Base-by-base conservation (phyloP, 805 yeast species). In the Metschnikowia picachoensis region DNA sequence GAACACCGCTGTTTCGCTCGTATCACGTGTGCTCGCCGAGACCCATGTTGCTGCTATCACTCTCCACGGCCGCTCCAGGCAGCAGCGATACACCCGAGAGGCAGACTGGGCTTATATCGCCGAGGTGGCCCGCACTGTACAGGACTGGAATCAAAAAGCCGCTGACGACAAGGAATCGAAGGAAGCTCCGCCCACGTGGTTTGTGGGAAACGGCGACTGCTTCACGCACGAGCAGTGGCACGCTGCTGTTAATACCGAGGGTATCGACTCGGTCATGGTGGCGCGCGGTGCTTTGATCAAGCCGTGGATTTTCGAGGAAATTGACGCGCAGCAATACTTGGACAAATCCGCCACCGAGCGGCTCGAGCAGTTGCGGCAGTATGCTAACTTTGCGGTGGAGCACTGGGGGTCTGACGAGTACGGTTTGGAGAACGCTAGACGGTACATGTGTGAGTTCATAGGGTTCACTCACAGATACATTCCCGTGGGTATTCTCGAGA, bases 401-500 rank as follows among this genome's bases (percentile, higher is more conserved):
- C 98, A 94, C 66, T 94, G 99, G 98, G 99, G 99, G 5, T 77
- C 96, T 0, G 99, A 94, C 61, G 96, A 88, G 58, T 92, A 84
- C 64, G 99, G 99, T 35, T 78, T 94, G 46, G 85, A 87, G 48
- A 80, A 80, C 53, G 83, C 96, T 12, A 82, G 99, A 66, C 76
- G 98, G 58, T 94, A 80, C 66, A 71, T 92, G 75, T 92, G 97
- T 69, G 99, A 94, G 67, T 94, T 89, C 65, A 73, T 94, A 61
- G 86, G 96, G 39, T 94, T 94, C 66, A 87, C 95, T 56, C 95
- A 94, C 62, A 74, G 99, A 56, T 94, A 94, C 64, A 80, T 92
- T 44, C 99, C 99, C 8, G 83, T 89, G 53, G 99, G 98, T 1
- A 83, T 94, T 37, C 76, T 94, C 56, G 98, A 91, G 64, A 77